Conservation (phyloP, 352 stramenopile species). For the Pilasporangium apinafurcum region DNA sequence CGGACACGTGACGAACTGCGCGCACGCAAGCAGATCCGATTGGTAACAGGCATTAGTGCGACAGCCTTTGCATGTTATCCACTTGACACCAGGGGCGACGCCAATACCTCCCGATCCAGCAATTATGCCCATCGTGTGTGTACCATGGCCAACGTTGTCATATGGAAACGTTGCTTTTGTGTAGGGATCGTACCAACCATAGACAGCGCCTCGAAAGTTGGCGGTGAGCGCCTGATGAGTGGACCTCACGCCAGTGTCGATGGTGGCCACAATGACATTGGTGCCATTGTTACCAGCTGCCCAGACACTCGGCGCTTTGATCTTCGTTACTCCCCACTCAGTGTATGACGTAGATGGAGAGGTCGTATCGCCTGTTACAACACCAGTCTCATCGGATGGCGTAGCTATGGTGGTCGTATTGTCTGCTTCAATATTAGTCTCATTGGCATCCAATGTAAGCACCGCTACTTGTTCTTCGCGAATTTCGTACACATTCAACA, state of each 20-base stretch:
- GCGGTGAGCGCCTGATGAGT: slow-evolving; percentile 16
- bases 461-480: slow-evolving; percentile 8
- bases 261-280: slow-evolving; percentile 16
- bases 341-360: too few relatives aligned
- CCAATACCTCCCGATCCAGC: slow-evolving; percentile 24
- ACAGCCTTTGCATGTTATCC: slow-evolving; percentile 50
- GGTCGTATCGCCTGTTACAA: too few relatives aligned
- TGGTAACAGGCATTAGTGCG: slow-evolving; percentile 8
- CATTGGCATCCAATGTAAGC: background rate
- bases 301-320: slow-evolving; percentile 20
- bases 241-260: slow-evolving; percentile 22
- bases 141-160: slow-evolving; percentile 38
- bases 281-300: slow-evolving; percentile 12
- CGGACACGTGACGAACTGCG: slow-evolving; percentile 23
- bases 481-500: slow-evolving; percentile 10
- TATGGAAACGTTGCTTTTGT: slow-evolving; percentile 11
- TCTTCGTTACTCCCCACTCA: slow-evolving; percentile 25
- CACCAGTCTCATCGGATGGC: too few relatives aligned
- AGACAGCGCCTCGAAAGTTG: slow-evolving; percentile 15
- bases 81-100: slow-evolving; percentile 34
- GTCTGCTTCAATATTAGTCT: background rate
- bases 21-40: slow-evolving; percentile 12
- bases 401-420: too few relatives aligned
- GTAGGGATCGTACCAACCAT: slow-evolving; percentile 23
- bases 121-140: slow-evolving; percentile 46